Evolutionary conservation across 1,284 basidiomycete species (phyloP), one percentile per base, ranked within the genome.

Genomic region (Ceraceosorus bombacis): DNA sequence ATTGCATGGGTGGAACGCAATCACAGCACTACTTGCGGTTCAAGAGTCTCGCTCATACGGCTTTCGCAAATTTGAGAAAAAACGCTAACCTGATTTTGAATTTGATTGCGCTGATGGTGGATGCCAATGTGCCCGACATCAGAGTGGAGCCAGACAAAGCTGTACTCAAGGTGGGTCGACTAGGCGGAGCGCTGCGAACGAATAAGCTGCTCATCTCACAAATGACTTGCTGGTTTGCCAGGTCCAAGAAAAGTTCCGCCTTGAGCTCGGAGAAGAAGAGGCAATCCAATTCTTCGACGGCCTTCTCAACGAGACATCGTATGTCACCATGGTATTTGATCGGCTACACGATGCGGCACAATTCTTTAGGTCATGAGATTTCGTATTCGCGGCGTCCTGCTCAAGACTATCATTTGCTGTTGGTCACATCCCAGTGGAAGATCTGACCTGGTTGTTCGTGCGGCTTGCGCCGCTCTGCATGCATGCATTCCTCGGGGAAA

Each of bases 81-180:
- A 97, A 82, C 75, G 89, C 94, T n/a, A 98, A 96, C 80, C 84
- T 99, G 49, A 95, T 99, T 60, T 82, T 99, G 61, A 98, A 98
- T 79, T 81, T 98, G 61, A 88, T 98, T 13, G 88, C 91, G 1
- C 84, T 99, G 54, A 98, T 99, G 95, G 88, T 94, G 6, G 93
- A 97, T 70, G 94, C 92, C 0, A 93, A 95, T 70, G 95, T 99
- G 38, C 93, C 93, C 9, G 94, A 98, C 74, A 96, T 99, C 81
- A 90, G 92, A 74, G 86, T 82, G 0, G 83, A 84, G 67, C 83
- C 83, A 4, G 83, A 84, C 68, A 83, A 83, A 72, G 83, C 83
- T 0, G 83, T 84, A 10, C 79, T 80, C 68, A 84, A 84, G 79
- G 81, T 81, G 54, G 60, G 75, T 55, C 0, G 6, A 17, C 27